These are phyloP conservation scores for Hygrocybe punicea DNA, from an alignment of 768 basidiomycete genomes.

Conservation along the genomic window DNA sequence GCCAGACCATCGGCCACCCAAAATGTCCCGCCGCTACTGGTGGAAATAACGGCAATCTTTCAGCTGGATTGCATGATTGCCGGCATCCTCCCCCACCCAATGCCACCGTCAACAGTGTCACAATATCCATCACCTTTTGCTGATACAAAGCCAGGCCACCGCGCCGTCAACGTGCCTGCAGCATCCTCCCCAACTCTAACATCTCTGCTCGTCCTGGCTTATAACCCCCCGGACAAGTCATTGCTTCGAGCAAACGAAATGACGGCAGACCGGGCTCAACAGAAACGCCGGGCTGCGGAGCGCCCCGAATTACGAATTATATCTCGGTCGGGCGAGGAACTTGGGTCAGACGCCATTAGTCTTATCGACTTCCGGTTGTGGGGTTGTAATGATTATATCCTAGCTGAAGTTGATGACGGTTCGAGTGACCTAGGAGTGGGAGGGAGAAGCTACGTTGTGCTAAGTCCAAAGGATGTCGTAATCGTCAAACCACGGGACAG, in stretches of 20 bases:
- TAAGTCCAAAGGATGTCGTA: slow-evolving; percentile 84
- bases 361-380: slow-evolving; percentile 77
- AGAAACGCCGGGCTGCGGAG: slow-evolving; percentile 79
- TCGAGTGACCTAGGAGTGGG: slow-evolving; percentile 29
- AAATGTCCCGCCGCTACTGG: slow-evolving; percentile 57
- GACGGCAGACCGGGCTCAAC: slow-evolving; percentile 66
- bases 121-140: slow-evolving; percentile 11
- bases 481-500: slow-evolving; percentile 84
- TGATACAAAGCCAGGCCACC: slow-evolving; percentile 11
- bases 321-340: slow-evolving; percentile 82
- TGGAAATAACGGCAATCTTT: slow-evolving; percentile 89
- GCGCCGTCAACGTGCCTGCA: slow-evolving; percentile 10
- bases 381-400: slow-evolving; percentile 88
- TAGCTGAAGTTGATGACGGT: slow-evolving; percentile 50
- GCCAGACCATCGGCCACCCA: slow-evolving; percentile 50
- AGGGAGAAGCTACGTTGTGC: slow-evolving; percentile 69
- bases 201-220: slow-evolving; percentile 85
- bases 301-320: slow-evolving; percentile 95
- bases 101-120: slow-evolving; percentile 29
- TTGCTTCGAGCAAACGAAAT: slow-evolving; percentile 55
- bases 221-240: slow-evolving; percentile 73
- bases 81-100: slow-evolving; percentile 78
- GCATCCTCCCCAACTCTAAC: slow-evolving; percentile 40
- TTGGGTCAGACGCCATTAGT: slow-evolving; percentile 77
- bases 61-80: slow-evolving; percentile 95